A percentile compares a stretch with the other conserved stretches of the same genome.
These are phyloP conservation scores for Sicyos baderoa DNA, from an alignment of 306 rosid species.

Conservation along the genomic window DNA sequence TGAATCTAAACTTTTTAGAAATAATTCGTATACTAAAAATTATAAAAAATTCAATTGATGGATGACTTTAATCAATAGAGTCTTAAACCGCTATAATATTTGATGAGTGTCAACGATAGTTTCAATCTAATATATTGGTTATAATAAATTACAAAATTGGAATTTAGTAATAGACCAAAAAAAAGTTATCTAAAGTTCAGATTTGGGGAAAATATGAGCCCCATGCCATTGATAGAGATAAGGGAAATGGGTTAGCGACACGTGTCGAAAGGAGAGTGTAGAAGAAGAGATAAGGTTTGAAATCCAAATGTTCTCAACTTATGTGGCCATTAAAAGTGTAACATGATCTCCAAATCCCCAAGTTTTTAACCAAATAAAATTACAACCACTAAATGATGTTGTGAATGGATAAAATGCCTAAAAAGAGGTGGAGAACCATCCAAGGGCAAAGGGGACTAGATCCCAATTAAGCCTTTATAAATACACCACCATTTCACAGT, in stretches of 20 bases:
- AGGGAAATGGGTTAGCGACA: slow-evolving; percentile 25
- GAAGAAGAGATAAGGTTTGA: slow-evolving; percentile 20
- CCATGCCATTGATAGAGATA: slow-evolving; percentile 14
- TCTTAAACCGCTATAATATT: no score
- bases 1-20: no score
- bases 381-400: slow-evolving; percentile 11
- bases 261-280: slow-evolving; percentile 23
- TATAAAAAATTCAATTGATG: no score
- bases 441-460: neutral
- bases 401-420: neutral
- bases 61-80: no score
- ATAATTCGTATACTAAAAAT: no score
- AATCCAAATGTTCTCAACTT: neutral
- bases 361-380: neutral
- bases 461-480: neutral
- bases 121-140: no score
- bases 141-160: no score
- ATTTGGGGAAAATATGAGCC: neutral
- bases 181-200: no score
- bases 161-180: no score
- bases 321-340: slow-evolving; percentile 23
- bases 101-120: no score
- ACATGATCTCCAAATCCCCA: slow-evolving; percentile 6
- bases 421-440: neutral
- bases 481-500: neutral